These are phyloP conservation scores for Aspergillus calidoustus DNA, from an alignment of 2,329 filamentous ascomycete genomes.

Conservation along the genomic window DNA sequence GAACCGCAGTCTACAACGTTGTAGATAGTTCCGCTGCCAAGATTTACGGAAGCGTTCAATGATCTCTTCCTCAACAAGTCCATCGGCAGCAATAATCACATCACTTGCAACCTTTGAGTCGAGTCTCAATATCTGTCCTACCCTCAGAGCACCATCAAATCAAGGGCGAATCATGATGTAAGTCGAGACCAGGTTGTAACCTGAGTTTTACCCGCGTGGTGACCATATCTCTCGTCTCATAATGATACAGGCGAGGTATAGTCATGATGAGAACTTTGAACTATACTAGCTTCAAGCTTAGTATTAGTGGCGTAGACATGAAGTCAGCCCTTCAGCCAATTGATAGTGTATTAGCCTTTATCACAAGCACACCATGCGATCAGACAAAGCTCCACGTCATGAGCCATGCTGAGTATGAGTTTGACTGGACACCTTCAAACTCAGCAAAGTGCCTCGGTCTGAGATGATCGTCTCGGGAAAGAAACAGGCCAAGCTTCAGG, in stretches of 20 bases:
- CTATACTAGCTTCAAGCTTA: not conserved
- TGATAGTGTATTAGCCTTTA: not conserved
- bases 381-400: conserved; percentile 1
- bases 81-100: not conserved
- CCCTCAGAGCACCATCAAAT: not conserved
- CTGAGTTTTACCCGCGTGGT: not conserved
- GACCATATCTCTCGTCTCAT: not conserved
- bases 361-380: not conserved
- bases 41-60: not conserved
- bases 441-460: not conserved
- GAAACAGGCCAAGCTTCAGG: not conserved
- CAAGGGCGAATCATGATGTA: not conserved
- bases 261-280: not conserved
- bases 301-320: conserved; percentile 19
- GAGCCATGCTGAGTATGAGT: not conserved
- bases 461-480: not conserved
- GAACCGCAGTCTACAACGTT: not conserved
- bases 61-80: not conserved
- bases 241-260: not conserved
- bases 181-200: not conserved
- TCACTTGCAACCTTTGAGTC: not conserved
- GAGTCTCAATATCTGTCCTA: not conserved
- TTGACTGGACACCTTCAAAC: not conserved
- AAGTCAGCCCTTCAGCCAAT: conserved; percentile 19
- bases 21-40: not conserved